Conservation (phyloP, 805 yeast species). For the Wickerhamomyces chaumierensis region DNA sequence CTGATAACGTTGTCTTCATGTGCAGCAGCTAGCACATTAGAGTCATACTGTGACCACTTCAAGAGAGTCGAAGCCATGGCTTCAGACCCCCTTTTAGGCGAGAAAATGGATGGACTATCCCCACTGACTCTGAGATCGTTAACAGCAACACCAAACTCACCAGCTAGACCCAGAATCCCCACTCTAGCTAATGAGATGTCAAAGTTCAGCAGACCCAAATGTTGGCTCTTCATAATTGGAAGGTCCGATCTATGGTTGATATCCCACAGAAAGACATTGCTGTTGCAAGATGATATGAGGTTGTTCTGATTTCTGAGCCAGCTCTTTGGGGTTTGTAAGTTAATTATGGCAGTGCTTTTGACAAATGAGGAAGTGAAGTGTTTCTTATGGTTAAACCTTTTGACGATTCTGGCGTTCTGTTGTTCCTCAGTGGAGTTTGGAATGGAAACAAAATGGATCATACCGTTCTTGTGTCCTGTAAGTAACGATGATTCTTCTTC, state of each 20-base stretch:
- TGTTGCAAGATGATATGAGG: conserved; percentile 53
- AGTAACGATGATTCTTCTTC: conserved; percentile 29
- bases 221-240: conserved; percentile 44
- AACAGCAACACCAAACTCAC: conserved; percentile 63
- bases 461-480: conserved; percentile 74
- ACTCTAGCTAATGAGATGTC: conserved; percentile 36
- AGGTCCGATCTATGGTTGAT: conserved; percentile 40
- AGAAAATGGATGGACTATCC: conserved; percentile 25
- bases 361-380: conserved; percentile 31
- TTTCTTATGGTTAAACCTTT: conserved; percentile 68
- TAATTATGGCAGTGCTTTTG: conserved; percentile 9
- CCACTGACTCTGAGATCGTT: conserved; percentile 47
- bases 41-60: conserved; percentile 54
- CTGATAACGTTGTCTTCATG: conserved; percentile 45
- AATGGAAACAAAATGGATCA: conserved; percentile 58
- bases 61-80: conserved; percentile 21
- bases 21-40: conserved; percentile 53
- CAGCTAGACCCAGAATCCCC: conserved; percentile 53
- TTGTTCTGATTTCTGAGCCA: conserved; percentile 16
- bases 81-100: conserved; percentile 25
- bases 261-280: conserved; percentile 72
- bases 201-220: conserved; percentile 38
- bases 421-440: conserved; percentile 38
- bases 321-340: conserved; percentile 15
- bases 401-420: conserved; percentile 60